phyloP scores from a whole-genome alignment of 805 yeast genomes.

The Schizosaccharomyces osmophilus region DNA sequence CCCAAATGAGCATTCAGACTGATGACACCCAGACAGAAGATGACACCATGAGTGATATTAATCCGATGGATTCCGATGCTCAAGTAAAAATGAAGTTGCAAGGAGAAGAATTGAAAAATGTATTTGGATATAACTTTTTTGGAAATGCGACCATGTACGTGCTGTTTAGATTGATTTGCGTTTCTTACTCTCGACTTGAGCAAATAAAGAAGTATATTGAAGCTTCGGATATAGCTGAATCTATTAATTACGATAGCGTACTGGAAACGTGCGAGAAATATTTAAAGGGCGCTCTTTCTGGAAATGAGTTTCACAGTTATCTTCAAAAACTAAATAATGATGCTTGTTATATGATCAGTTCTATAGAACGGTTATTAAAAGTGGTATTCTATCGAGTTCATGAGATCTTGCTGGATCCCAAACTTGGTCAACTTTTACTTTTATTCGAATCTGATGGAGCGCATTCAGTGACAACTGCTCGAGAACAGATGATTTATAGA shows the following conservation, averaged over 20 bases:
- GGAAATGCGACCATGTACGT: conserved; percentile 74
- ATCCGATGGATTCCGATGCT: background rate
- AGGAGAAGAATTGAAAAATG: background rate
- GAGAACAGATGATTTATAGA: conserved; percentile 73
- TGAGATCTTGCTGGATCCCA: conserved; percentile 50
- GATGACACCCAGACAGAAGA: background rate
- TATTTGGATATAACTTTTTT: conserved; percentile 22
- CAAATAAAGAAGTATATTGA: conserved; percentile 65
- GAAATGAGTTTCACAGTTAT: conserved; percentile 83
- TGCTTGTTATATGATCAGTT: conserved; percentile 75
- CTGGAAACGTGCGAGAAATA: conserved; percentile 46
- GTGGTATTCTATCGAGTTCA: conserved; percentile 69
- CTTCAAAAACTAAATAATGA: conserved; percentile 85
- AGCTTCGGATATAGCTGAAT: conserved; percentile 18
- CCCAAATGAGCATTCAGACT: background rate
- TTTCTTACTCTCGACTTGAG: conserved; percentile 56
- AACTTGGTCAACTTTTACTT: conserved; percentile 55
- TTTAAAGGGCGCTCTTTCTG: conserved; percentile 75
- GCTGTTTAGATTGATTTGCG: conserved; percentile 64
- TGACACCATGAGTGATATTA: background rate
- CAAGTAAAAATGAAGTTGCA: background rate
- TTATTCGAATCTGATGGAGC: conserved; percentile 65
- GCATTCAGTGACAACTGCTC: conserved; percentile 39
- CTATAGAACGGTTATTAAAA: conserved; percentile 78
- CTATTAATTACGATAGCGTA: conserved; percentile 35